A percentile compares a stretch with the other conserved stretches of the same genome.
Evolutionary conservation across 2,329 filamentous ascomycete genomes (phyloP).

Genomic region (Fusarium armeniacum): DNA sequence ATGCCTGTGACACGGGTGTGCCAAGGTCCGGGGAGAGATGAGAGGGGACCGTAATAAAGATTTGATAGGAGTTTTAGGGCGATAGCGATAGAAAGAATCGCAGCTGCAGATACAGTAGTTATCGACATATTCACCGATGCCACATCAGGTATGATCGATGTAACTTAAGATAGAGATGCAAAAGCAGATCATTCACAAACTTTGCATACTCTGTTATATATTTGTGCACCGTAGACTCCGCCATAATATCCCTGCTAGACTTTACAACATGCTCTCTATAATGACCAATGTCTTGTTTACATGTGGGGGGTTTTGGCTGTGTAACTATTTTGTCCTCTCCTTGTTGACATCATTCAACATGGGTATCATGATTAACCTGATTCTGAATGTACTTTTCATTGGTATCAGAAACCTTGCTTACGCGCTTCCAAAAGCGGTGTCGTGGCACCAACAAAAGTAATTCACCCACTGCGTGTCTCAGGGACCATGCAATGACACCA

Average conservation of each 20-base stretch:
- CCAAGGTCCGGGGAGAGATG: conserved; percentile 12
- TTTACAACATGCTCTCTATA: not conserved
- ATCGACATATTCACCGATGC: not conserved
- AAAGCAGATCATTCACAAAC: not conserved
- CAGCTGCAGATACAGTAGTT: not conserved
- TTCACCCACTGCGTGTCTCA: not conserved
- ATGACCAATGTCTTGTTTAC: not conserved
- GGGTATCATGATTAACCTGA: not conserved
- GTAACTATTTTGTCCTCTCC: not conserved
- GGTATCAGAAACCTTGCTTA: not conserved
- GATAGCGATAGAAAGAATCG: not conserved
- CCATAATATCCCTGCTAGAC: too few relatives aligned
- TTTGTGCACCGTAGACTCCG: too few relatives aligned
- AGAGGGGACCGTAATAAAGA: conserved; percentile 4
- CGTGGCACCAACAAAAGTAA: not conserved
- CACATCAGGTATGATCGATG: not conserved
- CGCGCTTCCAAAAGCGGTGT: not conserved
- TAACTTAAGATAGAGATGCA: not conserved
- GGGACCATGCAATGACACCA: too few relatives aligned
- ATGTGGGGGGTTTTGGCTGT: not conserved
- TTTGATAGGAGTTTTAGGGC: not conserved
- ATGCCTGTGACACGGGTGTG: conserved; percentile 15
- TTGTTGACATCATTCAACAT: not conserved
- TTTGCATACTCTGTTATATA: not conserved
- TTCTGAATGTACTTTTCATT: not conserved